phyloP scores from a whole-genome alignment of 768 basidiomycete genomes.

The Austroboletus eburneus region DNA sequence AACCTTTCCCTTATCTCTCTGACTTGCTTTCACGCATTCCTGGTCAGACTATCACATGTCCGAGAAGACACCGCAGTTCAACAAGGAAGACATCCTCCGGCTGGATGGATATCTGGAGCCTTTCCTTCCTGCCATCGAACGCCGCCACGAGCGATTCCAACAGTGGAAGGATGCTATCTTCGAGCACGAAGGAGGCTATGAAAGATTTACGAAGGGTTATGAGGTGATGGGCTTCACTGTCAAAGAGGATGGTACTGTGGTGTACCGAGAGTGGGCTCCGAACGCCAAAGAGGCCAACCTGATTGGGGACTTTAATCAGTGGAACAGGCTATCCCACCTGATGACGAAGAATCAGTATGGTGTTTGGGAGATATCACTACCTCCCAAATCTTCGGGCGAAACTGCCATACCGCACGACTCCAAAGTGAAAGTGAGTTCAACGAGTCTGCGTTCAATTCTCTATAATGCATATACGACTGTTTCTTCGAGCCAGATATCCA shows the following conservation, averaged over 20 bases:
- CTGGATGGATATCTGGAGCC: slow-evolving; percentile 73
- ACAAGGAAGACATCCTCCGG: slow-evolving; percentile 53
- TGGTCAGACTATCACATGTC: slow-evolving; percentile 29
- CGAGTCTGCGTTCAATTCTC: background rate
- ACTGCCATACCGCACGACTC: slow-evolving; percentile 92
- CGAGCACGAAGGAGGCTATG: slow-evolving; percentile 78
- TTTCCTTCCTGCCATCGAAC: slow-evolving; percentile 64
- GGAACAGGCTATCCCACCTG: slow-evolving; percentile 81
- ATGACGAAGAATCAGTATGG: slow-evolving; percentile 86
- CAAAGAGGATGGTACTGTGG: slow-evolving; percentile 57
- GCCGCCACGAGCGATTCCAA: slow-evolving; percentile 63
- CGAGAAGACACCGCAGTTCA: slow-evolving; percentile 42
- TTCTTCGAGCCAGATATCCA: slow-evolving; percentile 66
- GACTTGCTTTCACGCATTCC: background rate
- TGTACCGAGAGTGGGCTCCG: slow-evolving; percentile 96
- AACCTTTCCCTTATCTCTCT: slow-evolving; percentile 3
- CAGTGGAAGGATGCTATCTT: slow-evolving; percentile 77
- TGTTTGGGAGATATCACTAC: slow-evolving; percentile 82
- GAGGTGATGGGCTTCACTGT: slow-evolving; percentile 71
- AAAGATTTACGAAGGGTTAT: slow-evolving; percentile 57
- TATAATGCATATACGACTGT: background rate
- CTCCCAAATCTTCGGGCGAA: slow-evolving; percentile 59
- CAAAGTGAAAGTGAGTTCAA: slow-evolving; percentile 75
- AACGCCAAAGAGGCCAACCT: slow-evolving; percentile 77
- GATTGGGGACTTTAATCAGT: slow-evolving; percentile 94